Conservation (phyloP, 371 early-diverging fungal species). For the Lichtheimia ornata region DNA sequence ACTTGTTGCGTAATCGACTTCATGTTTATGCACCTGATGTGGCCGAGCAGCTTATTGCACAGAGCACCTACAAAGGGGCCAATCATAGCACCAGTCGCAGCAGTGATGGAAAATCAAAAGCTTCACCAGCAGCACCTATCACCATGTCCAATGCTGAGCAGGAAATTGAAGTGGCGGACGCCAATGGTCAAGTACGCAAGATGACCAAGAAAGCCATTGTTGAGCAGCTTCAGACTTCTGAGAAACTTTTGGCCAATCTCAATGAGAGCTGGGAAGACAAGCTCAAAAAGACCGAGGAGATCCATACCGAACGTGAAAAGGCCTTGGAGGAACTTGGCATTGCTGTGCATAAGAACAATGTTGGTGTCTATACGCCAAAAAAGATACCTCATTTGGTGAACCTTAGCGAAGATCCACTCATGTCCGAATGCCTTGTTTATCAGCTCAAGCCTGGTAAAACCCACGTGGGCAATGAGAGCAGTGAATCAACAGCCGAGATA, state of each 20-base stretch:
- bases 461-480: constrained; percentile 65
- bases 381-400: constrained; percentile 88
- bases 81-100: not conserved
- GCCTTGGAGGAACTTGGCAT: constrained; percentile 84
- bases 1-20: constrained; percentile 65
- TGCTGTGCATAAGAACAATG: constrained; percentile 70
- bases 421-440: constrained; percentile 90
- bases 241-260: constrained; percentile 83
- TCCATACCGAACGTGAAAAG: constrained; percentile 75
- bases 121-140: constrained; percentile 2
- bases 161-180: constrained; percentile 52
- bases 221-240: constrained; percentile 84
- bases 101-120: constrained; percentile 5
- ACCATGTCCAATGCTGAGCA: constrained; percentile 7
- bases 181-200: constrained; percentile 48
- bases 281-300: constrained; percentile 71
- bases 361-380: constrained; percentile 84
- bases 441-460: constrained; percentile 81
- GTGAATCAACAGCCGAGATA: constrained; percentile 59
- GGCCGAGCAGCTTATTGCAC: constrained; percentile 39
- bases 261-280: constrained; percentile 90
- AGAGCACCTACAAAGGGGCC: constrained; percentile 34
- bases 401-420: constrained; percentile 87
- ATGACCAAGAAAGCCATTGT: constrained; percentile 64
- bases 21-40: constrained; percentile 64